Base-by-base conservation (phyloP, 2,329 filamentous ascomycete genomes). In the Stagonosporopsis tanaceti region DNA sequence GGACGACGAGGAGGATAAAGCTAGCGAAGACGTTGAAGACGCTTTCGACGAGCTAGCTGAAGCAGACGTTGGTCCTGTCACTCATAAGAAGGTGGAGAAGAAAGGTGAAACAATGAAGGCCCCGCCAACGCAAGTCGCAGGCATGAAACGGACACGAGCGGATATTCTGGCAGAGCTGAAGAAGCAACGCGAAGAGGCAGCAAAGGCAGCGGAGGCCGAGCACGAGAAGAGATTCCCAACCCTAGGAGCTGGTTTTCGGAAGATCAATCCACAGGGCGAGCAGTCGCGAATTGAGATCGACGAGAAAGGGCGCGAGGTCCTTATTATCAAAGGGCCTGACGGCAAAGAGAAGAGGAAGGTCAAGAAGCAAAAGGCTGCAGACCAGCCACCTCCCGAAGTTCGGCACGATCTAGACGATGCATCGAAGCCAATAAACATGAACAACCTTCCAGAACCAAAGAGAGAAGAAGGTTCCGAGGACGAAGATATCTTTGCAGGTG, bases 61-160 rank as follows among this genome's bases (percentile, higher is more conserved):
- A 63, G 90, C 90, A 76, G 87, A 92, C 73, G 82, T 94, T 25
- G 88, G 86, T 30, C 85, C 89, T 12, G 80, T 90, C 64, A 67
- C 90, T 69, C 83, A 87, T 55, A 84, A 89, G 69, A 78, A 80
- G 63, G 76, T 75, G 40, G 79, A 81, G 63, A 86, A 86, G 74
- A 83, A 80, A 61, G 84, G 84, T 2, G 78, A 75, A 39, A 82
- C 82, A 74, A 80, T 81, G 14, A 75, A 76, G 1, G 69, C 68
- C 7, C 62, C 68, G 6, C 80, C 81, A 8, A 61, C 67, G 8
- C 63, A 77, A 11, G 66, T 79, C 27, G 78, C 79, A 28, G 81
- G 81, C 1, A 75, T 77, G 61, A 86, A 83, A 72, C 78, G 83
- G 64, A 85, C 79, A 12, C 75, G 87, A 54, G 82, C 87, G 67